Evolutionary conservation across 148 eudicot genomes (phyloP), one percentile per base, ranked within the genome.

Genomic region (Vaccinium corymbosum): DNA sequence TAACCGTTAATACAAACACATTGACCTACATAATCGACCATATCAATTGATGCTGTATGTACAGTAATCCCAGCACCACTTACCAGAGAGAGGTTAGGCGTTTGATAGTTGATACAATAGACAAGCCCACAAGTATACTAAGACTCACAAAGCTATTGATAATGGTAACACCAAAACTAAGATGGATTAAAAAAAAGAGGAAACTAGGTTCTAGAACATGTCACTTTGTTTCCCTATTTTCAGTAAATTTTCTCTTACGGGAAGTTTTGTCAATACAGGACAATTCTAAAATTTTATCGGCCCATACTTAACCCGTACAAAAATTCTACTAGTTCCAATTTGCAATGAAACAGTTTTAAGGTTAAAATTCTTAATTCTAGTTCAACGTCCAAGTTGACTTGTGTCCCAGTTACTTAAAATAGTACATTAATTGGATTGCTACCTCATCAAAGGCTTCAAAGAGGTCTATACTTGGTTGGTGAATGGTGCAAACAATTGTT

Each of bases 401-500:
- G n/a, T n/a, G 55, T 62, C 48, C 53, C 29, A 3, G 9, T 27
- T 6, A 59, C 17, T 38, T 61, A 46, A 80, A 42, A 42, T 22
- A n/a, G 16, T 32, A 32, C 50, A 16, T 16, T 6, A 53, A 32
- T 62, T 78, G 42, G 3, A 48, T 74, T 64, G 46, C 15, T 87
- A 94, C 98, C 93, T 93, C 98, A 82, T 93, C 98, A 85, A 95
- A 95, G 61, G 95, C 91, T 84, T 95, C 98, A 85, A 95, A 94
- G 80, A 94, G 93, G 86, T 95, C 94, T 64, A 94, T 95, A 57
- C 98, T 93, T 56, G 97, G 97, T 82, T 95, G 98, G 84, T 95
- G 98, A 83, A 95, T 92, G 82, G 98, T 95, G 90, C 98, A 95
- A 78, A 95, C 95, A 84, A 95, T 91, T 74, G 98, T 95, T 87